Base-by-base conservation (phyloP, 495 filamentous ascomycete genomes). In the Talaromyces ruber region DNA sequence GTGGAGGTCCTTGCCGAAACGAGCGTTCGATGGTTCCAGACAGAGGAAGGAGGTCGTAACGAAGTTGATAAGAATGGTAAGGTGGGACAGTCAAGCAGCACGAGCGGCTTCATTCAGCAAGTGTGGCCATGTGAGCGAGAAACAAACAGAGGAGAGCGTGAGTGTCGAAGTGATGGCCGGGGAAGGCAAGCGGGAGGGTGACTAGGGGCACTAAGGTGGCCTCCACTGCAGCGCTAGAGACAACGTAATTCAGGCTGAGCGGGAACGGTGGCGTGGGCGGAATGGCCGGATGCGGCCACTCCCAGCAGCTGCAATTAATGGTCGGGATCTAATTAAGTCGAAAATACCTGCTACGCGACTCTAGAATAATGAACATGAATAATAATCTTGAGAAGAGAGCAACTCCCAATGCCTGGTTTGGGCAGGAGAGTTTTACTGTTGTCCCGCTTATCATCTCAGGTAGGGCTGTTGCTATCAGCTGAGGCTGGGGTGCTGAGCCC, bases 121-220 rank as follows among this genome's bases (percentile, higher is more conserved):
- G 43, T 47, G 43, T 22, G 55, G 28, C 21, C 55, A 32, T 32
- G 55, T 24, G 55, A 58, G 24, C 29, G 55, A 18, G 55, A 30
- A 14, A 39, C 7, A 30, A 45, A 28, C n/a, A 34, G 52, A 52
- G 53, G 50, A 28, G 61, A 37, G 34, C 58, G 60, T 34, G 56
- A 60, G 39, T 59, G n/a, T n/a, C n/a, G n/a, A 53, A 63, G 29
- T 61, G 56, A 66, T 68, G 70, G 68, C 70, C 67, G 28, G 54
- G n/a, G 24, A 53, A 28, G 54, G 25, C 54, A 57, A 18, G 30
- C n/a, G 11, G 57, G 16, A 47, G n/a, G 34, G 58, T 60, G 58
- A 60, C 25, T 51, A 52, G 52, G n/a, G 25, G 22, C 26, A 52
- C 51, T 28, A 54, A 54, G 50, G 24, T 52, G 58, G 39, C 56